phyloP scores from a whole-genome alignment of 805 yeast species.

The Pichia thaimueangensis region DNA sequence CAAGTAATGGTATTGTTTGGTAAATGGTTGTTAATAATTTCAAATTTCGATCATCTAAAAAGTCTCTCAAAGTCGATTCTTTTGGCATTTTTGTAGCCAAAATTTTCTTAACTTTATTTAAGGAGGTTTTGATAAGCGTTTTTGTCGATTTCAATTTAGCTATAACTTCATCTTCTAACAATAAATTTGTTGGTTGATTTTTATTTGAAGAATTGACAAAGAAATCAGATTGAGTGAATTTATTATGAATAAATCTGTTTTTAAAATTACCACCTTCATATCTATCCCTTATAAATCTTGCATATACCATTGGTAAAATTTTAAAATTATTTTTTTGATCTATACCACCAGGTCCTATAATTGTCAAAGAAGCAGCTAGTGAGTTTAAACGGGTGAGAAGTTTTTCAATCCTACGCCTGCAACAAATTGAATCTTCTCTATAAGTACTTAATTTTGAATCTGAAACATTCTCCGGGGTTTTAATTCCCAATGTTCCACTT shows the following conservation, averaged over 20 bases:
- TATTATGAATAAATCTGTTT: conserved; percentile 49
- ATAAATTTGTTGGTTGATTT: conserved; percentile 29
- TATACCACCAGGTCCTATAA: background rate
- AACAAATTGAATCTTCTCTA: background rate
- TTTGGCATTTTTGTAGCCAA: conserved; percentile 35
- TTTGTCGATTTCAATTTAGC: conserved; percentile 32
- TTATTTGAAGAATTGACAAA: conserved; percentile 19
- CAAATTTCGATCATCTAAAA: conserved; percentile 39
- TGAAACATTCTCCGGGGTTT: background rate
- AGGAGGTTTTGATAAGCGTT: conserved; percentile 33
- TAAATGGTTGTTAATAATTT: conserved; percentile 48
- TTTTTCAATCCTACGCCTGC: conserved; percentile 4
- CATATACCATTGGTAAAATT: conserved; percentile 57
- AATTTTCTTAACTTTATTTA: conserved; percentile 37
- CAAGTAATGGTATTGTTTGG: conserved; percentile 43
- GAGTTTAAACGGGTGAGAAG: background rate
- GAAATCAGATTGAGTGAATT: conserved; percentile 24
- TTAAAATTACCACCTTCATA: conserved; percentile 79
- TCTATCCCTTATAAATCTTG: conserved; percentile 58
- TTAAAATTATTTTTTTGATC: conserved; percentile 12
- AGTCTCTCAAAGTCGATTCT: conserved; percentile 18
- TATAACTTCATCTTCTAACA: conserved; percentile 46
- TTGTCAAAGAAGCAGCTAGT: background rate
- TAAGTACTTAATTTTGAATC: conserved; percentile 1
- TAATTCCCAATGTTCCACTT: background rate